Percentiles rank a stretch among this genome's conserved stretches.
Conservation (phyloP, 441 rosid species). For the Corymbia calophylla region DNA sequence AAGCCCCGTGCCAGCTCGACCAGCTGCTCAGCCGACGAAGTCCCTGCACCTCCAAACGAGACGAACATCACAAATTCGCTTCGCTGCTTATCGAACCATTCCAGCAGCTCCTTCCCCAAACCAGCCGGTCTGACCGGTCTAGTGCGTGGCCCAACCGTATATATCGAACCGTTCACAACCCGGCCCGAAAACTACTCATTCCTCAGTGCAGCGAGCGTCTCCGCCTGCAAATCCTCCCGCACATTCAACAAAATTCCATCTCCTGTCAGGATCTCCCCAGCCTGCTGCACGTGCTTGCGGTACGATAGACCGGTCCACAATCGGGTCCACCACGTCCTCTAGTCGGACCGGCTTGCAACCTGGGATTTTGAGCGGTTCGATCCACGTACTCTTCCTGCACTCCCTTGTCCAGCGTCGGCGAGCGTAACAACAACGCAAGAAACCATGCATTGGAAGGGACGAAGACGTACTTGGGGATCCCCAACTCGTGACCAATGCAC, state of each 20-base stretch:
- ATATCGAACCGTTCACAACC: neutral
- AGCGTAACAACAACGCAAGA: constrained; percentile 34
- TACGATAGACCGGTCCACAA: constrained; percentile 22
- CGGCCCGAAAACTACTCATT: neutral
- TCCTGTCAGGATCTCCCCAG: constrained; percentile 5
- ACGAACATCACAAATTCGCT: too few species aligned
- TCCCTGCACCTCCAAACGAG: too few species aligned
- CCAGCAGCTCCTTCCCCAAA: too few species aligned
- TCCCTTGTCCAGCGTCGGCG: constrained; percentile 29
- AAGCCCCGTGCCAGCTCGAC: too few species aligned
- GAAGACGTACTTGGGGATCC: constrained; percentile 31
- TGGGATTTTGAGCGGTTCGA: constrained; percentile 34
- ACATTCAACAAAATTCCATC: constrained; percentile 35
- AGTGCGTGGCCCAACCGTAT: neutral
- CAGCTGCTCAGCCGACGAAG: too few species aligned
- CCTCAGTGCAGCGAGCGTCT: neutral
- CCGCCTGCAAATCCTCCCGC: constrained; percentile 29
- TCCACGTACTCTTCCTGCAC: constrained; percentile 25
- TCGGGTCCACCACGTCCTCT: constrained; percentile 26
- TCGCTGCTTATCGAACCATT: too few species aligned
- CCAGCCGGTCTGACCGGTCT: neutral
- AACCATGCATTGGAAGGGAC: constrained; percentile 40
- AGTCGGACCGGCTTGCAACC: constrained; percentile 38
- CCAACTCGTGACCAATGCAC: constrained; percentile 31
- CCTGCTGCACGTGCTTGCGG: constrained; percentile 18